Conservation (phyloP, 345 rosid genomes). For the Rhodomyrtus tomentosa region DNA sequence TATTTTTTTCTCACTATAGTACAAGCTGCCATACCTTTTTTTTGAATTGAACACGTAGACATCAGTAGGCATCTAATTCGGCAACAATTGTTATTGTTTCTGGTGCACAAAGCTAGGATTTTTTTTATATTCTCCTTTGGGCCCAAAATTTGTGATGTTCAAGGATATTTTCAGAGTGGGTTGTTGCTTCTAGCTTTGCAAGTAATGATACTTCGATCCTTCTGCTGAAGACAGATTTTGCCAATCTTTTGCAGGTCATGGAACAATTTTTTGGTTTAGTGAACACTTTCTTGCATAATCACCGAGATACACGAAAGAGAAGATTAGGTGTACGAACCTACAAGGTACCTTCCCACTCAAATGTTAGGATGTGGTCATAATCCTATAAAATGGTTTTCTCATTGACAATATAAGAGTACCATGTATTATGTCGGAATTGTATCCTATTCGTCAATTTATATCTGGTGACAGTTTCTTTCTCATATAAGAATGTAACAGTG, state of each 20-base stretch:
- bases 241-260: conserved; percentile 66
- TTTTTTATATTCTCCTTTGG: background rate
- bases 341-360: conserved; percentile 45
- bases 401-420: background rate
- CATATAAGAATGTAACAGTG: background rate
- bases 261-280: conserved; percentile 94
- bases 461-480: background rate
- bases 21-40: background rate
- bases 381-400: background rate
- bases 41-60: background rate
- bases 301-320: conserved; percentile 84
- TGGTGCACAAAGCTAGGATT: background rate
- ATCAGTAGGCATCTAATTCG: background rate
- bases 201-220: background rate
- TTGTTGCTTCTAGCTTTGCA: background rate
- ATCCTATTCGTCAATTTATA: background rate
- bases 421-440: background rate
- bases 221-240: background rate
- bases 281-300: conserved; percentile 75
- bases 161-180: background rate
- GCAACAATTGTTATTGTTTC: background rate
- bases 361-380: background rate
- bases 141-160: background rate
- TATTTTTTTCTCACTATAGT: background rate
- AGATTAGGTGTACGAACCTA: conserved; percentile 82